These are phyloP conservation scores for Pelargonium australe DNA, from an alignment of 441 rosid species.

Conservation along the genomic window DNA sequence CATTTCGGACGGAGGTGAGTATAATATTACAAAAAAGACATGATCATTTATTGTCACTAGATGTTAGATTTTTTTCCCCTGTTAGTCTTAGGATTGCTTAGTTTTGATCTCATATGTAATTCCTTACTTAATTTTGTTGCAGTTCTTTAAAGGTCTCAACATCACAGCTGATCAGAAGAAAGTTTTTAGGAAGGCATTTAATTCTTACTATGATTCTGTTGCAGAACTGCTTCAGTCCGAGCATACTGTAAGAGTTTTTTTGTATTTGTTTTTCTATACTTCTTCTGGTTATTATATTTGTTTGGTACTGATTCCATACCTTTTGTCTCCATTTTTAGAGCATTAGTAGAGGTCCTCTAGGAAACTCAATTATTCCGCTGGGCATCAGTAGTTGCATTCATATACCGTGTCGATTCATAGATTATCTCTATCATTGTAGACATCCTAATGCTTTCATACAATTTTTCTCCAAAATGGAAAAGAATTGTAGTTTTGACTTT, in stretches of 20 bases:
- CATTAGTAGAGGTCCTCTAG: background rate
- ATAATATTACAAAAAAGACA: no score
- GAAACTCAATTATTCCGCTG: background rate
- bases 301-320: constrained; percentile 4
- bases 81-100: background rate
- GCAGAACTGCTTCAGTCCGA: constrained; percentile 53
- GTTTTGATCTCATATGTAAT: constrained; percentile 13
- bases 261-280: background rate
- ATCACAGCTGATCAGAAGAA: constrained; percentile 85
- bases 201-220: constrained; percentile 69
- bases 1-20: no score
- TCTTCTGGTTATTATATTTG: background rate
- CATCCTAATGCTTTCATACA: background rate
- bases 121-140: constrained; percentile 35
- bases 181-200: constrained; percentile 69
- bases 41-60: no score
- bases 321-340: background rate
- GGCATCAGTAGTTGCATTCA: background rate
- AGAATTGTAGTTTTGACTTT: background rate
- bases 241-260: constrained; percentile 36
- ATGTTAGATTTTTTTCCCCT: no score
- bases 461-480: background rate
- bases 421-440: background rate
- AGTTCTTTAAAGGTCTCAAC: constrained; percentile 77
- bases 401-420: background rate